Conservation (phyloP, 2,329 filamentous ascomycete species). For the Arthrocladium fulminans region DNA sequence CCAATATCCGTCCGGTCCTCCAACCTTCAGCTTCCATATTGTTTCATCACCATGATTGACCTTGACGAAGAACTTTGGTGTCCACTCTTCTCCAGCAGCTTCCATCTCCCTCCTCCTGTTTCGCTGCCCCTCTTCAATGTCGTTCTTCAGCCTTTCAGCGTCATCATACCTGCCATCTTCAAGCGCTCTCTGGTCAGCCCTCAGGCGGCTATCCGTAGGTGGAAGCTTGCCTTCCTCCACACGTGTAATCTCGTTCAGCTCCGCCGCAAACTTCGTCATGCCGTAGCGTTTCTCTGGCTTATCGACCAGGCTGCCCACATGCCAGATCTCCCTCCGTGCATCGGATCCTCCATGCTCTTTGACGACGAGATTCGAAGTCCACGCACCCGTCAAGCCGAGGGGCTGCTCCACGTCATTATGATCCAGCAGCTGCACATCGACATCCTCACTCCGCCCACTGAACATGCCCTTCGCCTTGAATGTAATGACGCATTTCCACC, state of each 20-base stretch:
- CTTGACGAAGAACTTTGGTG: conserved; percentile 75
- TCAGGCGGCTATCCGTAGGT: conserved; percentile 70
- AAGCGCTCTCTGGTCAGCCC: conserved; percentile 78
- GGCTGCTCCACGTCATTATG: conserved; percentile 56
- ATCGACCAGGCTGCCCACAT: conserved; percentile 65
- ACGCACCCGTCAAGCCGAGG: conserved; percentile 67
- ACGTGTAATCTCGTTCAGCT: conserved; percentile 76
- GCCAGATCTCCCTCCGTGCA: conserved; percentile 65
- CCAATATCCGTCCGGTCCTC: conserved; percentile 88
- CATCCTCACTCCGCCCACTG: conserved; percentile 84
- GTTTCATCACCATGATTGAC: conserved; percentile 47
- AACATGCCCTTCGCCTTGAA: conserved; percentile 98
- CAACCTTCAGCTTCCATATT: conserved; percentile 64
- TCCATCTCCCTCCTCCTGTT: conserved; percentile 66
- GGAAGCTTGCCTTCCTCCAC: conserved; percentile 68
- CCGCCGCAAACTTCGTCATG: conserved; percentile 74
- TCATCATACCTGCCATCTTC: conserved; percentile 74
- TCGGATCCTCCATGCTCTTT: conserved; percentile 53
- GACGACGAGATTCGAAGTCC: conserved; percentile 66
- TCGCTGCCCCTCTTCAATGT: conserved; percentile 78
- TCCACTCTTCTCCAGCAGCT: conserved; percentile 60
- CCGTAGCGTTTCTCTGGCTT: conserved; percentile 76
- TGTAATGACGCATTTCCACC: conserved; percentile 73
- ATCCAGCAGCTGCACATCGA: conserved; percentile 65
- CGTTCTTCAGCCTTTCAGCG: conserved; percentile 74